Conservation (phyloP, 176 grass and related monocot genomes). For the Saccharum spontaneum region DNA sequence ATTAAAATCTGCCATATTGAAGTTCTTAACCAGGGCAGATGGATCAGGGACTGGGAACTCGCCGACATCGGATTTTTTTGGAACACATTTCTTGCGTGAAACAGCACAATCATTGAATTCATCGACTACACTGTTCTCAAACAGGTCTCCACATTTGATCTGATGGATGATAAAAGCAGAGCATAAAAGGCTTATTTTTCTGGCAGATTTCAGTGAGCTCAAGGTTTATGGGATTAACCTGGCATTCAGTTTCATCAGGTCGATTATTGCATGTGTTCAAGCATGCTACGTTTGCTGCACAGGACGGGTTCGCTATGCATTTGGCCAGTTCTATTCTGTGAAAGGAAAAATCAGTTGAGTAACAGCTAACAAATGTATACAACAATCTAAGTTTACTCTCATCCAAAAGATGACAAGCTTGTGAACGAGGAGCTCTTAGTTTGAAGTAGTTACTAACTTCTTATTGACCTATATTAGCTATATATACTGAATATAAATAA, state of each 20-base stretch:
- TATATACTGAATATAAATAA: not conserved
- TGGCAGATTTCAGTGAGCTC: not conserved
- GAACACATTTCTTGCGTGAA: constrained; percentile 95
- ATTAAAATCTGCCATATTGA: constrained; percentile 85
- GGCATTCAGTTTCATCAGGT: constrained; percentile 96
- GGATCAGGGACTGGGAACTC: constrained; percentile 83
- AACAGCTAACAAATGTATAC: not conserved
- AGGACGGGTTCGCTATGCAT: constrained; percentile 95
- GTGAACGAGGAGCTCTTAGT: not conserved
- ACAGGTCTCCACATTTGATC: constrained; percentile 98
- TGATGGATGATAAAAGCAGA: constrained; percentile 19
- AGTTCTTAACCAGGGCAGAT: constrained; percentile 64
- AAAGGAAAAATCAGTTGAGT: constrained; percentile 1
- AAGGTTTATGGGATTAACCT: constrained; percentile 51
- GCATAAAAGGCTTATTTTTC: not conserved
- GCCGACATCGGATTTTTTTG: constrained; percentile 72
- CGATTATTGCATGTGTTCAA: constrained; percentile 91
- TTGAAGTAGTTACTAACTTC: not conserved
- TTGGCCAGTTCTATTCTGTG: constrained; percentile 85
- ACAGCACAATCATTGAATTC: constrained; percentile 98
- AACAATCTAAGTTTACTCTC: not conserved
- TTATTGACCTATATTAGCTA: not conserved
- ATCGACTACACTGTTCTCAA: constrained; percentile 87
- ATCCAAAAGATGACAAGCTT: not conserved
- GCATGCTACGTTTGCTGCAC: constrained; percentile 95